Conservation (phyloP, 805 yeast genomes). For the Kazachstania martiniae region DNA sequence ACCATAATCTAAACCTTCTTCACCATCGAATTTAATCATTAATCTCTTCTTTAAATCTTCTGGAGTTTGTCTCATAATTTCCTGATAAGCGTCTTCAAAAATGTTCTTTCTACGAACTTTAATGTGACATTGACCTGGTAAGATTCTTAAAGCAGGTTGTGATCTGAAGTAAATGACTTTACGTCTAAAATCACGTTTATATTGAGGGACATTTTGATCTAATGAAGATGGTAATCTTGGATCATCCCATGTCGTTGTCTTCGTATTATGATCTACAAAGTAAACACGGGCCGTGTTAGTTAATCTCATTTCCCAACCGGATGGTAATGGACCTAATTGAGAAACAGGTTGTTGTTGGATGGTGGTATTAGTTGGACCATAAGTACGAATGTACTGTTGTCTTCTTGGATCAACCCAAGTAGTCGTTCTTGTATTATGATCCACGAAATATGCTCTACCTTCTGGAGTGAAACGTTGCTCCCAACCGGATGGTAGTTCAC, state of each 20-base stretch:
- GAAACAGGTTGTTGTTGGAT: conserved; percentile 97
- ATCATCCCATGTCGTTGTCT: conserved; percentile 99
- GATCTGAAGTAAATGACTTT: conserved; percentile 95
- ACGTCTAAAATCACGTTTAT: conserved; percentile 97
- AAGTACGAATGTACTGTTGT: conserved; percentile 94
- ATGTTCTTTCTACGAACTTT: conserved; percentile 94
- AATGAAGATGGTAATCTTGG: conserved; percentile 95
- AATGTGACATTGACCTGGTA: conserved; percentile 98
- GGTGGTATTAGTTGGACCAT: conserved; percentile 75
- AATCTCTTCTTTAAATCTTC: conserved; percentile 94
- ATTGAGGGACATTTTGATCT: conserved; percentile 98
- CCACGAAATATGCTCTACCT: conserved; percentile 96
- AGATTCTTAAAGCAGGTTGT: conserved; percentile 92
- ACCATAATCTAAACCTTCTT: conserved; percentile 98
- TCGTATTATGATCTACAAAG: conserved; percentile 97
- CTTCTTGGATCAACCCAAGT: conserved; percentile 99
- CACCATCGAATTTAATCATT: conserved; percentile 98
- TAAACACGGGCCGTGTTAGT: conserved; percentile 98
- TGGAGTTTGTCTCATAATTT: conserved; percentile 97
- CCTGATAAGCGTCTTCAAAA: conserved; percentile 96
- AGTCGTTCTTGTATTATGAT: conserved; percentile 98
- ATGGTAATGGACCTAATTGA: conserved; percentile 94
- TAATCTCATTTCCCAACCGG: conserved; percentile 99
- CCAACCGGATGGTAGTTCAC: conserved; percentile 98
- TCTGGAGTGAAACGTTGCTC: conserved; percentile 97